Conservation (phyloP, 2,329 filamentous ascomycete genomes). For the Colletotrichum sp. region DNA sequence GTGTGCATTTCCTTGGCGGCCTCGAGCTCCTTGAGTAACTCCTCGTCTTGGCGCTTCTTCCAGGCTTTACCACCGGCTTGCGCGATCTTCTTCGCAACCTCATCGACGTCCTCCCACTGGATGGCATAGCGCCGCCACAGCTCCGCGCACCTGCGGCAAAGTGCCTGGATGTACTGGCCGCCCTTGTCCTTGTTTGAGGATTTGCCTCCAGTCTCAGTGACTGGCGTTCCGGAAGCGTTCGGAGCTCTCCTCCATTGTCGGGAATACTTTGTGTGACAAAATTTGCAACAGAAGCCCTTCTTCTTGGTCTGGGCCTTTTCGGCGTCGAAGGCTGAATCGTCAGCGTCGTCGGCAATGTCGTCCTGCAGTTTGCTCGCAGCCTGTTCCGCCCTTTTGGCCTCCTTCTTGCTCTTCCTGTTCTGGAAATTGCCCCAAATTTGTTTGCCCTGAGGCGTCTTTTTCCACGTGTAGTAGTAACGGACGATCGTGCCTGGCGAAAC, state of each 20-base stretch:
- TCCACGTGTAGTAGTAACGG: constrained; percentile 97
- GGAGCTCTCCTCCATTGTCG: constrained; percentile 93
- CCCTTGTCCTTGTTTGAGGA: constrained; percentile 79
- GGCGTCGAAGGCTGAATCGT: constrained; percentile 95
- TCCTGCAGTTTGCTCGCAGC: constrained; percentile 80
- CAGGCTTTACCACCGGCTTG: constrained; percentile 80
- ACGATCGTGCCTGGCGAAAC: constrained; percentile 82
- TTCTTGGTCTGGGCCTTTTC: constrained; percentile 83
- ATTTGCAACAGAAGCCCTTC: constrained; percentile 90
- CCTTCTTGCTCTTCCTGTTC: constrained; percentile 88
- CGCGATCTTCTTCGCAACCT: constrained; percentile 85
- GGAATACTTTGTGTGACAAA: constrained; percentile 80
- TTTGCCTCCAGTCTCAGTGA: constrained; percentile 68
- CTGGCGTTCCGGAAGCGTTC: constrained; percentile 72
- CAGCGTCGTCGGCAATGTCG: constrained; percentile 88
- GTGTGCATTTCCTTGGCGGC: constrained; percentile 67
- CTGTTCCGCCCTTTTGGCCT: constrained; percentile 75
- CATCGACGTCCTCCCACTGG: constrained; percentile 93
- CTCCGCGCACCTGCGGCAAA: constrained; percentile 89
- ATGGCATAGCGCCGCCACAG: constrained; percentile 96
- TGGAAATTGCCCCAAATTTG: constrained; percentile 91
- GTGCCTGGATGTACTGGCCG: constrained; percentile 74
- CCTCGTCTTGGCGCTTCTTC: constrained; percentile 91
- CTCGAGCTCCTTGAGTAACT: constrained; percentile 77
- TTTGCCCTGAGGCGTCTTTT: constrained; percentile 85